A percentile compares a stretch with the other conserved stretches of the same genome.
Conservation (phyloP, 306 rosid species). For the Luffa aegyptiaca region DNA sequence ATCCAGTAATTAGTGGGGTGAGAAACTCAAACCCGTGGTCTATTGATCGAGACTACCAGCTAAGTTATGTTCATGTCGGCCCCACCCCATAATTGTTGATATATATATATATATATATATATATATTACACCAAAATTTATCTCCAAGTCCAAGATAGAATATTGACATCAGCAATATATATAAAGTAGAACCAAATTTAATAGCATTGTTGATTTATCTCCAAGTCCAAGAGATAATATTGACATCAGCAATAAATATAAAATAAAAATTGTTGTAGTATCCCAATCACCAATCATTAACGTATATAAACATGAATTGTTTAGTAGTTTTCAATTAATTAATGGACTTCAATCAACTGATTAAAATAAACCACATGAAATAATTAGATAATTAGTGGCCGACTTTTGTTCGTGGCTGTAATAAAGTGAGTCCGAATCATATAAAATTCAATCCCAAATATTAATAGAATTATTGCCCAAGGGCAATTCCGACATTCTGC, state of each 20-base stretch:
- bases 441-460: background rate
- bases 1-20: no score
- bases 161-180: no score
- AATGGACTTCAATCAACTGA: background rate
- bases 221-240: background rate
- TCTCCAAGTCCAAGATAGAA: no score
- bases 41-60: no score
- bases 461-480: background rate
- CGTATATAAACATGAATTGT: background rate
- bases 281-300: background rate
- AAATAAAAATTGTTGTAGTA: background rate
- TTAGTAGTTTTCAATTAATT: background rate
- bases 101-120: no score
- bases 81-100: no score
- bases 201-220: no score
- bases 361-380: background rate
- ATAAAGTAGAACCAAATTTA: no score
- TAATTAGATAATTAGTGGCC: background rate
- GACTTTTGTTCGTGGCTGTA: background rate
- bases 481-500: background rate
- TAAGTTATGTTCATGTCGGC: no score
- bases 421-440: background rate
- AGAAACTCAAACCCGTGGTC: no score
- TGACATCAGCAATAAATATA: background rate
- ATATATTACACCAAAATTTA: no score